Base-by-base conservation (phyloP, 202 grass and related monocot species). In the Musa balbisiana region DNA sequence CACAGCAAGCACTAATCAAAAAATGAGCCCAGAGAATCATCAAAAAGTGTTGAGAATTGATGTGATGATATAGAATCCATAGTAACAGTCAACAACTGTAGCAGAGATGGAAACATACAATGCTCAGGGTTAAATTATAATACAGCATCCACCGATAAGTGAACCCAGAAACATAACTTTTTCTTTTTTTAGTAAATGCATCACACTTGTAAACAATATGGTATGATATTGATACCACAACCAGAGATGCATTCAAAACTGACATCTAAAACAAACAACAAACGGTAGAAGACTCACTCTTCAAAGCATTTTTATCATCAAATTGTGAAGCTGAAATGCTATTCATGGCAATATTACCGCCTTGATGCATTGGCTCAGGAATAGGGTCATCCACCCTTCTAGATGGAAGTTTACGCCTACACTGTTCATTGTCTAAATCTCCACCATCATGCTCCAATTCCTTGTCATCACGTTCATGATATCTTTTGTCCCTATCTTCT, bases 381-480 rank as follows among this genome's bases (percentile, higher is more conserved):
- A 66, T 63, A 76, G 67, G 69, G 26, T 94, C 89, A 56, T 96
- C 92, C 72, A 79, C 74, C 77, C 87, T 89, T 80, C 85, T 87
- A 72, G 79, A 76, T 79, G 84, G 79, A 71, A 83, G 72, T 83
- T 86, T 93, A 27, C 83, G 81, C 64, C 87, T 95, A 71, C 82
- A 84, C 59, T 65, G 87, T 74, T 26, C 86, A 66, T 63, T 75
- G 80, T 91, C 89, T 73, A 88, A 69, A 53, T 93, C 89, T 83
- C 60, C 89, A 82, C 78, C 88, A 75, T 91, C 88, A 74, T 88
- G 84, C 73, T 92, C 95, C 75, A 22, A 88, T 71, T 95, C 89
- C 83, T 85, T 98, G 8, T 99, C 95, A 64, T 95, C 91, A 72
- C 89, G 84, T 17, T 94, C 95, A 74, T 83, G 88, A 55, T 98